Percentiles rank a stretch among this genome's conserved stretches.
phyloP scores from a whole-genome alignment of 2,329 filamentous ascomycete species.

The Penicillium psychrosexuale region DNA sequence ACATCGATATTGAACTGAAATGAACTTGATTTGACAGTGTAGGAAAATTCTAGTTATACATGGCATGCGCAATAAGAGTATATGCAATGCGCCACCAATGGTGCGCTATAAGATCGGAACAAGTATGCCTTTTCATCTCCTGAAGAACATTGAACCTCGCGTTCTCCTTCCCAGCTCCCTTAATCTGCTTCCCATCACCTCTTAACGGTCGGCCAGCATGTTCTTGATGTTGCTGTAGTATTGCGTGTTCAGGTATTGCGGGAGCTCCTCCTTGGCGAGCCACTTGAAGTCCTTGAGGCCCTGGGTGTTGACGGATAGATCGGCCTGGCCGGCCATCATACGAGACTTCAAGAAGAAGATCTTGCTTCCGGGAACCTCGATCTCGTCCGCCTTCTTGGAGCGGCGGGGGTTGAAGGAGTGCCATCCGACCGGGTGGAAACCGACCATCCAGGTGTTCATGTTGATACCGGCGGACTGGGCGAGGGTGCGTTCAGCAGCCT shows the following conservation, averaged over 20 bases:
- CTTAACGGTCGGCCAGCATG: constrained; percentile 76
- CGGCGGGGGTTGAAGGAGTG: constrained; percentile 55
- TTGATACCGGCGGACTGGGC: constrained; percentile 76
- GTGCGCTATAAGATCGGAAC: constrained; percentile 18
- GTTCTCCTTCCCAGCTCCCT: neutral
- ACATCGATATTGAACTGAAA: constrained; percentile 3
- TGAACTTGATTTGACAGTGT: constrained; percentile 23
- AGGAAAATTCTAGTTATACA: constrained; percentile 39
- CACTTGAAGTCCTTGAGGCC: constrained; percentile 83
- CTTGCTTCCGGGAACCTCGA: constrained; percentile 65
- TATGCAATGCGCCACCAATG: constrained; percentile 33
- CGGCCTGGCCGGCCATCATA: constrained; percentile 94
- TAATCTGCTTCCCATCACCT: neutral
- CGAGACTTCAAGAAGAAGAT: constrained; percentile 94
- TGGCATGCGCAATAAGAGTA: constrained; percentile 34
- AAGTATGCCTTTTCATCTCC: constrained; percentile 7
- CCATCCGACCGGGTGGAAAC: constrained; percentile 83
- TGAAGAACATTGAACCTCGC: neutral
- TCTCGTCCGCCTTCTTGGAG: constrained; percentile 35
- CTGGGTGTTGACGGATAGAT: constrained; percentile 68
- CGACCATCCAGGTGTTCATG: constrained; percentile 99
- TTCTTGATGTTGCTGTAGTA: constrained; percentile 77
- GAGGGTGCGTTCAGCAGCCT: constrained; percentile 81
- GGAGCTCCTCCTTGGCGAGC: constrained; percentile 85
- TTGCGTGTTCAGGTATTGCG: constrained; percentile 59